Evolutionary conservation across 176 grass and related monocot genomes (phyloP).

Genomic region (Leersia perrieri): DNA sequence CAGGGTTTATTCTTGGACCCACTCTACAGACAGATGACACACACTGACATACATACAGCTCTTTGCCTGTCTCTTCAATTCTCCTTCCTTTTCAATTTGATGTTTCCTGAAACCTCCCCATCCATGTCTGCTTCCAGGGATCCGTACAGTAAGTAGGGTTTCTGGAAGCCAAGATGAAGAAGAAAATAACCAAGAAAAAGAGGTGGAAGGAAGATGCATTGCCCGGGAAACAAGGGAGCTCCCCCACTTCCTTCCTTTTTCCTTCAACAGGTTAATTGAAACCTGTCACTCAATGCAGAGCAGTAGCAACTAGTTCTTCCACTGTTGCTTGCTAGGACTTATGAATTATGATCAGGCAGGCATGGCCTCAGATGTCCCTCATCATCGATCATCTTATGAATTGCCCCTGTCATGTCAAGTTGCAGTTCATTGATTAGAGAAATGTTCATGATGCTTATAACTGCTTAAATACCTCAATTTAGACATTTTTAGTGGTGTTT

Average conservation of each 20-base stretch:
- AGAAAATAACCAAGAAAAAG: background rate
- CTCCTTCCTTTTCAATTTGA: constrained; percentile 27
- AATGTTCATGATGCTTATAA: constrained; percentile 32
- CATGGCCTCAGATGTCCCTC: constrained; percentile 38
- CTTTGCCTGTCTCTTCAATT: constrained; percentile 17
- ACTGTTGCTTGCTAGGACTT: constrained; percentile 24
- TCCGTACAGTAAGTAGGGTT: constrained; percentile 46
- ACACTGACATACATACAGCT: constrained; percentile 41
- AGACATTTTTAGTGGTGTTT: background rate
- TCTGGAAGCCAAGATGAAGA: constrained; percentile 39
- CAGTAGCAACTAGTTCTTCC: constrained; percentile 37
- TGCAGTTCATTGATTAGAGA: constrained; percentile 25
- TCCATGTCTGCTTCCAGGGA: constrained; percentile 38
- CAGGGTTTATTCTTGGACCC: constrained; percentile 39
- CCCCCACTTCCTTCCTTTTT: constrained; percentile 33
- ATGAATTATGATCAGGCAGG: constrained; percentile 18
- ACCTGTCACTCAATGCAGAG: constrained; percentile 37
- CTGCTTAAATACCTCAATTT: background rate
- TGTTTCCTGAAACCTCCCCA: constrained; percentile 58
- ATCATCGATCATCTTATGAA: constrained; percentile 30
- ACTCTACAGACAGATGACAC: constrained; percentile 37
- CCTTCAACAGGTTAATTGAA: constrained; percentile 47
- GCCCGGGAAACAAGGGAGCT: constrained; percentile 50
- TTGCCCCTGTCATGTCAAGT: constrained; percentile 45
- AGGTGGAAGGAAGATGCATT: constrained; percentile 50